Base-by-base conservation (phyloP, 1,139 yeast genomes). In the Nakaseomyces uthaithaninus region DNA sequence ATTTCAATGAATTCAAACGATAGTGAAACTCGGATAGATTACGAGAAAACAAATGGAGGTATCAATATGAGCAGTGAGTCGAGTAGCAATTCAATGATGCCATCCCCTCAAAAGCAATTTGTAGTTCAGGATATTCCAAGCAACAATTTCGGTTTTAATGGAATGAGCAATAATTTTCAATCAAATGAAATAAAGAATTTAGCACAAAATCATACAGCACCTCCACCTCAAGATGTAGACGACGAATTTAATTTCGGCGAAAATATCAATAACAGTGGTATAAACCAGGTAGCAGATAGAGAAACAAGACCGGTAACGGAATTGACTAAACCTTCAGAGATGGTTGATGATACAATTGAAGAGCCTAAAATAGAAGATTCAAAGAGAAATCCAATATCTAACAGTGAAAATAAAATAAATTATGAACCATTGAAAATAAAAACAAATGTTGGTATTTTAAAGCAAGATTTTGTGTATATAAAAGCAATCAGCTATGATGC, bases 381-480 rank as follows among this genome's bases (percentile, higher is more conserved):
- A 22, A 22, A 22, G 10, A 10, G 9, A 22, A 10, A 22, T 22
- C 7, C 10, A 22, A 7, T 22, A 7, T 10, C 24, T 7, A 7
- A 22, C 7, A 22, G 10, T 7, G 24, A 22, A 7, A 10, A 28
- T 28, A 11, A 28, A 6, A 16, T 17, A 28, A 19, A 11, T 2
- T 17, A 31, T 19, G 25, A 31, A 31, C 35, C 35, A 19, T 31
- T 31, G 17, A 31, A 20, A 12, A 31, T 31, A 10, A 31, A 19
- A 19, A 15, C 25, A 4, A 20, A 25, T 4, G 16, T 31, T 4
- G 35, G 25, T n/a, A 31, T 31, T 9, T 19, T 56, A 15, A 57
- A 58, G 35, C 60, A 55, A 41, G 60, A 54, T 35, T 48, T 44
- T 28, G 51, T 55, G 9, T 47, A 48, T 37, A 44, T 57, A 16